A percentile compares a stretch with the other conserved stretches of the same genome.
These are phyloP conservation scores for Cytospora paraplurivora DNA, from an alignment of 2,329 filamentous ascomycete species.

Conservation along the genomic window DNA sequence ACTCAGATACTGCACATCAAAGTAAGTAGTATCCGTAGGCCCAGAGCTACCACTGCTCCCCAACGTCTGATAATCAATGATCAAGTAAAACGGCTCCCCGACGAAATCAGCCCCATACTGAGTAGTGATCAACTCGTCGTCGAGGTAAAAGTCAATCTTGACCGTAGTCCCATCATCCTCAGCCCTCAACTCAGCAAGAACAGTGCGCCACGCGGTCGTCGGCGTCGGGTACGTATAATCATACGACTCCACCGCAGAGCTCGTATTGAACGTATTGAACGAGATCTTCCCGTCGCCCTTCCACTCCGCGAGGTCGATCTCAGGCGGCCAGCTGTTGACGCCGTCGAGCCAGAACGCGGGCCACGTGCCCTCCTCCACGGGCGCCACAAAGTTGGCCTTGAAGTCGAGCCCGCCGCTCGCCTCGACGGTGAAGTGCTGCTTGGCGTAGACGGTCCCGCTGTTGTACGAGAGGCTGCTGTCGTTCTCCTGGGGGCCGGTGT, in stretches of 20 bases:
- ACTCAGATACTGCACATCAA: slow-evolving; percentile 30
- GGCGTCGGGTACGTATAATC: slow-evolving; percentile 50
- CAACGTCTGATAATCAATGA: slow-evolving; percentile 32
- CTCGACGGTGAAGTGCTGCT: slow-evolving; percentile 42
- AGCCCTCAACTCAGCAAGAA: slow-evolving; percentile 52
- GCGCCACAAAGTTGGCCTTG: slow-evolving; percentile 42
- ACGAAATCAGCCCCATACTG: slow-evolving; percentile 51
- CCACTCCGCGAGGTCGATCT: slow-evolving; percentile 61
- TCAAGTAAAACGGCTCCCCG: slow-evolving; percentile 45
- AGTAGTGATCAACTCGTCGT: slow-evolving; percentile 48
- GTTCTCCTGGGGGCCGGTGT: slow-evolving; percentile 42
- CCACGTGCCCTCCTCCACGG: slow-evolving; percentile 50
- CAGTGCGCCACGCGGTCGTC: slow-evolving; percentile 46
- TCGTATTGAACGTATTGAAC: slow-evolving; percentile 55
- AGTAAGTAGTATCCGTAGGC: slow-evolving; percentile 29
- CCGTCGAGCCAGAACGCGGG: slow-evolving; percentile 59
- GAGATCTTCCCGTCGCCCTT: slow-evolving; percentile 55
- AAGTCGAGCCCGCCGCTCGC: slow-evolving; percentile 43
- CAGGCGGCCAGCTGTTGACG: slow-evolving; percentile 55
- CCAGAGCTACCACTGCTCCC: slow-evolving; percentile 30
- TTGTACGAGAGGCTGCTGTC: slow-evolving; percentile 51
- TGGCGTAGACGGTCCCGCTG: slow-evolving; percentile 45
- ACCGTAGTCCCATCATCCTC: slow-evolving; percentile 50
- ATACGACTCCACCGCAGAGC: slow-evolving; percentile 44
- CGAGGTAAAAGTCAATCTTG: slow-evolving; percentile 53